These are phyloP conservation scores for Massariosphaeria phaeospora DNA, from an alignment of 495 filamentous ascomycete species.

Conservation along the genomic window DNA sequence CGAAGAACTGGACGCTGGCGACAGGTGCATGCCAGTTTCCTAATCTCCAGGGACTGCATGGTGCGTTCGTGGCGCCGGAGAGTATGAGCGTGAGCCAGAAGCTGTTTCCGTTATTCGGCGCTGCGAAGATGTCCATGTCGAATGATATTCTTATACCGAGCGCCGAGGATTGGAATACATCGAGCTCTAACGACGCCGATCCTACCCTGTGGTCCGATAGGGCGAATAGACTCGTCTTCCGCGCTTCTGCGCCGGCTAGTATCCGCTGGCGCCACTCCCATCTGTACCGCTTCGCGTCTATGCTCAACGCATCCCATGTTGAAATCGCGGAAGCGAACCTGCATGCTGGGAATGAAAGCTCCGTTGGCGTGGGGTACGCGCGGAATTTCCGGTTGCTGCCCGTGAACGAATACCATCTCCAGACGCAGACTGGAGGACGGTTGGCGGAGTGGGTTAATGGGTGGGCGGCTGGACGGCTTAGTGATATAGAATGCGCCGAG, in stretches of 20 bases:
- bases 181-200: conserved; percentile 46
- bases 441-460: conserved; percentile 34
- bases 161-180: conserved; percentile 62
- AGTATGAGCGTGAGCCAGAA: conserved; percentile 51
- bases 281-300: conserved; percentile 65
- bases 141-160: conserved; percentile 78
- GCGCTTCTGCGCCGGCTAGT: conserved; percentile 68
- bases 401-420: conserved; percentile 32
- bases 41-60: conserved; percentile 52
- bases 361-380: conserved; percentile 6
- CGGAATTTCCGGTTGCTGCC: conserved; percentile 33
- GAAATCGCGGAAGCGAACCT: conserved; percentile 34
- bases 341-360: background rate
- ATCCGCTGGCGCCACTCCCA: conserved; percentile 66
- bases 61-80: conserved; percentile 64
- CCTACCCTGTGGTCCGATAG: conserved; percentile 51
- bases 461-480: conserved; percentile 36
- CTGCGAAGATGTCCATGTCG: conserved; percentile 70
- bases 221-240: conserved; percentile 56
- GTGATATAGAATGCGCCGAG: conserved; percentile 37
- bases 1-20: conserved; percentile 39
- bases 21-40: conserved; percentile 35
- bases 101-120: conserved; percentile 68
- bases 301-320: conserved; percentile 62
- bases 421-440: background rate